phyloP scores from a whole-genome alignment of 306 rosid species.

The Astragalus membranaceus region DNA sequence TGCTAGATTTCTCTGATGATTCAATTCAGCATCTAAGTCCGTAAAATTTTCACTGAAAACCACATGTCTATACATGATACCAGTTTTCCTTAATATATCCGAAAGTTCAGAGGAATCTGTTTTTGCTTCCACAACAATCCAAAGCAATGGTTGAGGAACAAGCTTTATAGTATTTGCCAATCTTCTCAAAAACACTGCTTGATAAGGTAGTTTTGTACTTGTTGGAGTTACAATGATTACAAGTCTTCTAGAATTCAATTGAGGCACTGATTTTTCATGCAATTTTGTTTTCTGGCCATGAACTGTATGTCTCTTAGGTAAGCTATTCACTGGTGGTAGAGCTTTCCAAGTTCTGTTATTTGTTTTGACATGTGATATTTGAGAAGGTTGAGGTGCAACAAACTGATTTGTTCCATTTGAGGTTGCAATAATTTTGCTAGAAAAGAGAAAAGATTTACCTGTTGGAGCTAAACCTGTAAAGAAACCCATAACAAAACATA shows the following conservation, averaged over 20 bases:
- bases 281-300: constrained; percentile 5
- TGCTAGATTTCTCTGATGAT: constrained; percentile 79
- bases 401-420: constrained; percentile 25
- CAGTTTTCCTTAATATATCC: constrained; percentile 61
- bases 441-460: constrained; percentile 43
- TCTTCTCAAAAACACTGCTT: constrained; percentile 58
- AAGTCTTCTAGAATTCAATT: constrained; percentile 41
- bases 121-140: constrained; percentile 74
- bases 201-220: constrained; percentile 42
- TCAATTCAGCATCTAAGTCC: constrained; percentile 68
- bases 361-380: constrained; percentile 13
- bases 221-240: constrained; percentile 77
- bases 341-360: constrained; percentile 29
- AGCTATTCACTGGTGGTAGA: constrained; percentile 10
- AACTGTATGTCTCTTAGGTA: constrained; percentile 12
- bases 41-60: constrained; percentile 68
- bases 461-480: constrained; percentile 90
- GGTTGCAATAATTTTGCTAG: constrained; percentile 7
- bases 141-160: constrained; percentile 71
- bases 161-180: constrained; percentile 64
- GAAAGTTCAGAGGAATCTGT: constrained; percentile 41
- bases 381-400: constrained; percentile 38
- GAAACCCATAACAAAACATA: constrained; percentile 87
- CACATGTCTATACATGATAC: constrained; percentile 88
- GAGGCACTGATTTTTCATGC: background rate